phyloP scores from a whole-genome alignment of 768 basidiomycete genomes.

The Tylopilus rubrobrunneus region DNA sequence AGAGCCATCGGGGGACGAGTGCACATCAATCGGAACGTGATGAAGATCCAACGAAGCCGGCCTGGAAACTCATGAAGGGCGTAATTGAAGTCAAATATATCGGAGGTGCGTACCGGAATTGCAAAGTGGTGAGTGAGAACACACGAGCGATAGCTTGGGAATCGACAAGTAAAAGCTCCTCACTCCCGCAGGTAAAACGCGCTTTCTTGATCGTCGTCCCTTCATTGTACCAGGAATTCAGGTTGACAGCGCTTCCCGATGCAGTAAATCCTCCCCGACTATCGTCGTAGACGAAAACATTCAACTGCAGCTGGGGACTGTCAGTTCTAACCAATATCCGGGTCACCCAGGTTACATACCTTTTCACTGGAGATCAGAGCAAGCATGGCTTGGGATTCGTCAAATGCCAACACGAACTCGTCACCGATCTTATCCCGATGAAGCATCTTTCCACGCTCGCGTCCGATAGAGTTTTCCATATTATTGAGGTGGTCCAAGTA shows the following conservation, averaged over 20 bases:
- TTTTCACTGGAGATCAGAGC: conserved; percentile 41
- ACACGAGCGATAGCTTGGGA: conserved; percentile 40
- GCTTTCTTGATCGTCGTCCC: conserved; percentile 34
- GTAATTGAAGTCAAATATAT: not conserved
- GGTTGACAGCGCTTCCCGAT: conserved; percentile 40
- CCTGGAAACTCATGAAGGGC: conserved; percentile 23
- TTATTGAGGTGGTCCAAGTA: conserved; percentile 34
- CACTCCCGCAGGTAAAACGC: conserved; percentile 46
- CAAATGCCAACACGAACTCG: conserved; percentile 44
- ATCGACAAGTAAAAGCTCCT: conserved; percentile 53
- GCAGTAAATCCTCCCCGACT: conserved; percentile 36
- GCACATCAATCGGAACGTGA: conserved; percentile 30
- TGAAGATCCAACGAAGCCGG: conserved; percentile 44
- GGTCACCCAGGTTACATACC: conserved; percentile 23
- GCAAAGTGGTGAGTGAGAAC: conserved; percentile 50
- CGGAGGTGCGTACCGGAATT: conserved; percentile 42
- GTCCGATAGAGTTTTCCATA: conserved; percentile 35
- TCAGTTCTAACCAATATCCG: not conserved
- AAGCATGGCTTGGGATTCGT: conserved; percentile 49
- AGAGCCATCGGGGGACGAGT: conserved; percentile 53
- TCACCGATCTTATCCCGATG: conserved; percentile 46
- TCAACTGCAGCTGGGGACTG: conserved; percentile 32
- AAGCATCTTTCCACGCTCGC: conserved; percentile 32
- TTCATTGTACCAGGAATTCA: conserved; percentile 44
- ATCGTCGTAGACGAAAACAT: conserved; percentile 50